Evolutionary conservation across 306 rosid genomes (phyloP).

Genomic region (Canavalia gladiata): DNA sequence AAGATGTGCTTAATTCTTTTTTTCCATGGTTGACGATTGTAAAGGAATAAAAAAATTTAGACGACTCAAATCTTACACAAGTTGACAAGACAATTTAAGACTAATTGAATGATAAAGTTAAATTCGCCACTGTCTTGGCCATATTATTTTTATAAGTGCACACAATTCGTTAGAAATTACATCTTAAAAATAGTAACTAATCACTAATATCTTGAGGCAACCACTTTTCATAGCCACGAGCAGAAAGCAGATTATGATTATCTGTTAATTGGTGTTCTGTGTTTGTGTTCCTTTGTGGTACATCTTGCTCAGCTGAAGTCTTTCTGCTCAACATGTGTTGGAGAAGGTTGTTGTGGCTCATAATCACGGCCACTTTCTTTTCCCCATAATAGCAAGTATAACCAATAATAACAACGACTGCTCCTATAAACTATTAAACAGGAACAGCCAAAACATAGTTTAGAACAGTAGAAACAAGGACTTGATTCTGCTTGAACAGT

Average conservation of each 20-base stretch:
- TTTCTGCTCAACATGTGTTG: conserved; percentile 29
- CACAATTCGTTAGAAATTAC: neutral
- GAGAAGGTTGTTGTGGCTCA: conserved; percentile 35
- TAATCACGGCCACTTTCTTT: conserved; percentile 49
- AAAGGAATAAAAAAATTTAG: neutral
- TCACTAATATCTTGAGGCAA: too few species aligned
- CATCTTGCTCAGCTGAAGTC: conserved; percentile 37
- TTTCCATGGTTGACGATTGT: neutral
- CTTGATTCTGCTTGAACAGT: conserved; percentile 19
- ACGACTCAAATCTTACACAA: neutral
- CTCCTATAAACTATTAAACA: conserved; percentile 55
- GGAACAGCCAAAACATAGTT: conserved; percentile 18
- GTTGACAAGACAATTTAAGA: neutral
- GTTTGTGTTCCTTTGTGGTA: conserved; percentile 9
- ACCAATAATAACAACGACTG: conserved; percentile 48
- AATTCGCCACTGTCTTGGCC: neutral
- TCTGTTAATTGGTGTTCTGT: neutral
- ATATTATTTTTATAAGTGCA: neutral
- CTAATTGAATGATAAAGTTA: neutral
- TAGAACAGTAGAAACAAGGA: conserved; percentile 30
- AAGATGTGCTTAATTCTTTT: too few species aligned
- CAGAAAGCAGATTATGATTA: neutral
- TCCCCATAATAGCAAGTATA: conserved; percentile 61
- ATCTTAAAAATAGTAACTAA: neutral
- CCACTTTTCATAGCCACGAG: neutral